Evolutionary conservation across 192 early-diverging fungal genomes (phyloP).

Genomic region (Podila verticillata): DNA sequence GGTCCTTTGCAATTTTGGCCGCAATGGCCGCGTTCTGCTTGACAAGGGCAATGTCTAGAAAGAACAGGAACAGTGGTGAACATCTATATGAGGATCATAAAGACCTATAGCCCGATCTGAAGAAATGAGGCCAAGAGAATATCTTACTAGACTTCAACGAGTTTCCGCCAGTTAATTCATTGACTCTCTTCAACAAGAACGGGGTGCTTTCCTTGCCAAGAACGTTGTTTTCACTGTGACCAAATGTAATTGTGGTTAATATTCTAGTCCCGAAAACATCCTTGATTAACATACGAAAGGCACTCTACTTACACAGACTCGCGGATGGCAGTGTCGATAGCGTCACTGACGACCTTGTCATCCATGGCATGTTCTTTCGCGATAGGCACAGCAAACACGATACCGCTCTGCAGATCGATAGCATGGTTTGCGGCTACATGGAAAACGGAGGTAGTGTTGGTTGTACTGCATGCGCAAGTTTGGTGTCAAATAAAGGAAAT

Average conservation of each 20-base stretch:
- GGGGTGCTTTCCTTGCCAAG: constrained; percentile 92
- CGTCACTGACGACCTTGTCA: constrained; percentile 70
- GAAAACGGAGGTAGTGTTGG: not conserved
- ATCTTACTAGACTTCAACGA: constrained; percentile 81
- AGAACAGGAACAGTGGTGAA: not conserved
- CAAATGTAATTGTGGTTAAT: not conserved
- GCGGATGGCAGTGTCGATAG: constrained; percentile 74
- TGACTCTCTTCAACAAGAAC: constrained; percentile 88
- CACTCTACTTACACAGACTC: constrained; percentile 68
- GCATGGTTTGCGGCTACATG: constrained; percentile 63
- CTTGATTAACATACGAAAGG: not conserved
- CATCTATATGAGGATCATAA: not conserved
- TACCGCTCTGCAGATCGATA: constrained; percentile 77
- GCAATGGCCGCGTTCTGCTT: constrained; percentile 92
- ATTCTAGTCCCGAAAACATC: not conserved
- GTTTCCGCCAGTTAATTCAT: constrained; percentile 83
- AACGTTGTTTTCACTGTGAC: constrained; percentile 67
- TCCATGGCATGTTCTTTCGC: constrained; percentile 71
- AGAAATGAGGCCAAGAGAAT: not conserved
- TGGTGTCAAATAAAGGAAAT: not conserved
- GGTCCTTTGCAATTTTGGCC: constrained; percentile 74
- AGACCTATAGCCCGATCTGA: not conserved
- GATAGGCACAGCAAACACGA: constrained; percentile 92
- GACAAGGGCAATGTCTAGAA: constrained; percentile 86
- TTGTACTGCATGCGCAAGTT: not conserved